A percentile compares a stretch with the other conserved stretches of the same genome.
These are phyloP conservation scores for Acidiella bohemica DNA, from an alignment of 495 filamentous ascomycete species.

Conservation along the genomic window DNA sequence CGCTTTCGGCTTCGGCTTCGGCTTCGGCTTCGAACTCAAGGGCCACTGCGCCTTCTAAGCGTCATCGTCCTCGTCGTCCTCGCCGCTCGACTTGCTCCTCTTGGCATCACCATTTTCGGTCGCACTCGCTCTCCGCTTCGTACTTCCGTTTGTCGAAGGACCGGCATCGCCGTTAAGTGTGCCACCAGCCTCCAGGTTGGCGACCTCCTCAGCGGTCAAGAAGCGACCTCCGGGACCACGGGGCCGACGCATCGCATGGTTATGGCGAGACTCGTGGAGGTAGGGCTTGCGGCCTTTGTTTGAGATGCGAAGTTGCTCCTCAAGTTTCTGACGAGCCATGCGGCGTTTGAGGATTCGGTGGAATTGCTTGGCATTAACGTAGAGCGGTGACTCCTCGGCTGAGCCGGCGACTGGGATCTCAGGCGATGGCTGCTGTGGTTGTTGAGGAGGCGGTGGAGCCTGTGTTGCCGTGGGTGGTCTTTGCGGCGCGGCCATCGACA, in stretches of 20 bases:
- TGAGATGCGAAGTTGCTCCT: slow-evolving; percentile 79
- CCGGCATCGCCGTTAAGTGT: neutral
- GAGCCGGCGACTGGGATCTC: slow-evolving; percentile 56
- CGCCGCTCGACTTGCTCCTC: neutral
- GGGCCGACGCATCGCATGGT: slow-evolving; percentile 94
- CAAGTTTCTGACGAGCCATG: slow-evolving; percentile 82
- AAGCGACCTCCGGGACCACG: slow-evolving; percentile 94
- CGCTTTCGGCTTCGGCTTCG: too few relatives aligned
- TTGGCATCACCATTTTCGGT: neutral
- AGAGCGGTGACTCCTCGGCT: slow-evolving; percentile 86
- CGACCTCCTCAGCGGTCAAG: slow-evolving; percentile 95
- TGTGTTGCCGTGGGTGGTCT: slow-evolving; percentile 22
- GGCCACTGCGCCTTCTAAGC: too few relatives aligned
- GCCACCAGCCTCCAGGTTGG: slow-evolving; percentile 63
- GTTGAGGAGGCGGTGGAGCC: slow-evolving; percentile 28
- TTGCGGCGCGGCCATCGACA: slow-evolving; percentile 23
- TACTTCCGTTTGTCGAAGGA: neutral
- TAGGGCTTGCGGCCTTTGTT: slow-evolving; percentile 96
- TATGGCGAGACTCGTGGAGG: slow-evolving; percentile 95
- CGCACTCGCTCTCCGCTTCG: neutral
- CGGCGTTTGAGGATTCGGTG: slow-evolving; percentile 90
- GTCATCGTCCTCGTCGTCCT: neutral
- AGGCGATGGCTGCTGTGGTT: slow-evolving; percentile 60
- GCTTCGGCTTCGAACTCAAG: too few relatives aligned
- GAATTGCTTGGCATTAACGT: slow-evolving; percentile 98